phyloP scores from a whole-genome alignment of 768 basidiomycete genomes.

The Trametes cubensis region DNA sequence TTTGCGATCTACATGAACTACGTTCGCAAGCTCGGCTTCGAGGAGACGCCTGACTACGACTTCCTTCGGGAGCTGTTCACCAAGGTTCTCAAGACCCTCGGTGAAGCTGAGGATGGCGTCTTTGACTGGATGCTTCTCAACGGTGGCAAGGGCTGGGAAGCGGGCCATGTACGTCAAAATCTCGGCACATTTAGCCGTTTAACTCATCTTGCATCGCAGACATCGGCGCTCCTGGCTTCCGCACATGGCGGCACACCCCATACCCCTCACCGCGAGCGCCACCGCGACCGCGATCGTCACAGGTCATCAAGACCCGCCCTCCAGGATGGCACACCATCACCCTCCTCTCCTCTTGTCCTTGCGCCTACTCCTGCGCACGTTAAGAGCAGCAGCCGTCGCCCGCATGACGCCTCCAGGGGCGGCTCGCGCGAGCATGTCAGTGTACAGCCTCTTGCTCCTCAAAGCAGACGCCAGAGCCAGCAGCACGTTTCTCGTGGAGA shows the following conservation, averaged over 20 bases:
- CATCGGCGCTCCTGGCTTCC: conserved; percentile 44
- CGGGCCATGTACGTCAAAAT: conserved; percentile 63
- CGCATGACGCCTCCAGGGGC: conserved; percentile 55
- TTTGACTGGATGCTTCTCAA: conserved; percentile 98
- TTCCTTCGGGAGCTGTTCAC: conserved; percentile 93
- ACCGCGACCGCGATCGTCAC: conserved; percentile 46
- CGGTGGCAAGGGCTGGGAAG: conserved; percentile 95
- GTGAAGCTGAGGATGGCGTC: conserved; percentile 88
- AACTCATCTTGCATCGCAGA: conserved; percentile 34
- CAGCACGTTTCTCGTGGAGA: conserved; percentile 41
- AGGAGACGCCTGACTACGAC: conserved; percentile 97
- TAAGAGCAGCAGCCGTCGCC: conserved; percentile 56
- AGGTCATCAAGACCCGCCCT: conserved; percentile 54
- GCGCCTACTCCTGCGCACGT: conserved; percentile 69
- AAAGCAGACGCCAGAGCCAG: conserved; percentile 70
- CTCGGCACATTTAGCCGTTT: background rate
- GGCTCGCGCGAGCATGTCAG: conserved; percentile 52
- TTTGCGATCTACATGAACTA: conserved; percentile 99
- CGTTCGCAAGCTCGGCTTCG: conserved; percentile 96
- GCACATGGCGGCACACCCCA: conserved; percentile 59
- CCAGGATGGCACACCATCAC: conserved; percentile 53
- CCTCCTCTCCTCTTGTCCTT: conserved; percentile 61
- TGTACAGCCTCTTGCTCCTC: conserved; percentile 68
- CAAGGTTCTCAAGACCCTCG: conserved; percentile 85
- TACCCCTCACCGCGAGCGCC: conserved; percentile 54